These are phyloP conservation scores for Fusarium buharicum DNA, from an alignment of 2,329 filamentous ascomycete genomes.

Conservation along the genomic window DNA sequence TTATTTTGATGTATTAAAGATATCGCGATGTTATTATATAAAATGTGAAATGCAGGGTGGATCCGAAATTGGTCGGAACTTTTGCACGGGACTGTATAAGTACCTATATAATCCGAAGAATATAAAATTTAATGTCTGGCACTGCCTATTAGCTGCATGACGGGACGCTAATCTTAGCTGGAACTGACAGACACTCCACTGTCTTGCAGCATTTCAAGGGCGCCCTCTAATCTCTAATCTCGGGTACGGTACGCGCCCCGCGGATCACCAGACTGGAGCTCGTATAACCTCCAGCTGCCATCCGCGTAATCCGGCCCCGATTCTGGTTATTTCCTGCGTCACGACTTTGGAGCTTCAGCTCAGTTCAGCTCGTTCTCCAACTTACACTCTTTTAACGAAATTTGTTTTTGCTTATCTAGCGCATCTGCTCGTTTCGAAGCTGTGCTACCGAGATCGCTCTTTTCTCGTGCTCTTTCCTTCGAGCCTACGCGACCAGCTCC, in stretches of 20 bases:
- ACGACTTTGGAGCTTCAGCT: constrained; percentile 2
- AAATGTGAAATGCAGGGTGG: no score
- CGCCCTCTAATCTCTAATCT: constrained; percentile 26
- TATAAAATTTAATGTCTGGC: no score
- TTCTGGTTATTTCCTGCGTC: constrained; percentile 1
- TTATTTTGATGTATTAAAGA: no score
- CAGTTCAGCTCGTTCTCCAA: constrained; percentile 5
- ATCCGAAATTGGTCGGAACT: no score
- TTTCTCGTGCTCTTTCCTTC: constrained; percentile 4
- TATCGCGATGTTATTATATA: no score
- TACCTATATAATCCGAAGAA: no score
- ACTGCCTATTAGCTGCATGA: no score
- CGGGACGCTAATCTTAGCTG: no score
- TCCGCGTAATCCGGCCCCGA: constrained; percentile 27
- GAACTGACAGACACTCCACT: background rate
- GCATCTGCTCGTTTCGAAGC: background rate
- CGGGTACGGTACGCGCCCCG: constrained; percentile 32
- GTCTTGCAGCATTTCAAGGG: constrained; percentile 8
- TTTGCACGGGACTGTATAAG: no score
- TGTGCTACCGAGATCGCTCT: constrained; percentile 1
- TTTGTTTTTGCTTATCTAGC: background rate
- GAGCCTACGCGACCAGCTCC: background rate
- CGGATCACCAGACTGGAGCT: constrained; percentile 22
- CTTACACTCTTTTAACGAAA: constrained; percentile 9
- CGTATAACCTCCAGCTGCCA: constrained; percentile 5